Evolutionary conservation across 1,139 yeast genomes (phyloP).

Genomic region (Blastobotrys proliferans): DNA sequence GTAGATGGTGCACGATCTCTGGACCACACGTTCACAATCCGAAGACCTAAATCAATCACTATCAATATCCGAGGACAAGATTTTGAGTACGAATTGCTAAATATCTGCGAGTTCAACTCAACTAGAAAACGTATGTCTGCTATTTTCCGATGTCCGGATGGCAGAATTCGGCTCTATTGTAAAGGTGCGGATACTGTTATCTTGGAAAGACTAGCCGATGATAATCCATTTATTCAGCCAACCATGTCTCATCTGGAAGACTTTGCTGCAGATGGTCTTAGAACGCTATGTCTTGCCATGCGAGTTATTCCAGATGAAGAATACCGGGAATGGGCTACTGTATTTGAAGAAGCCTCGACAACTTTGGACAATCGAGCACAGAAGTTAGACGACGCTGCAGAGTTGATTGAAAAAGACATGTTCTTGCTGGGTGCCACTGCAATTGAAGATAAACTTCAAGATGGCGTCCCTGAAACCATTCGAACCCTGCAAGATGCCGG

Average conservation of each 20-base stretch:
- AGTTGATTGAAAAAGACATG: slow-evolving; percentile 73
- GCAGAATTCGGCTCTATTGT: slow-evolving; percentile 79
- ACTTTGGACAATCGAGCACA: slow-evolving; percentile 70
- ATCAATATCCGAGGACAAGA: slow-evolving; percentile 49
- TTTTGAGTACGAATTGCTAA: slow-evolving; percentile 69
- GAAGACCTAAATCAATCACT: slow-evolving; percentile 81
- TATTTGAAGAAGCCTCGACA: slow-evolving; percentile 77
- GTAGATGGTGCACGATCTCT: slow-evolving; percentile 93
- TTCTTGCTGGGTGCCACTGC: slow-evolving; percentile 95
- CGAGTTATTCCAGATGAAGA: slow-evolving; percentile 78
- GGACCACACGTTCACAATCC: slow-evolving; percentile 78
- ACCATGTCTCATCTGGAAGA: slow-evolving; percentile 90
- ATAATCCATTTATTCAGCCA: slow-evolving; percentile 73
- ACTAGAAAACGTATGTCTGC: slow-evolving; percentile 98
- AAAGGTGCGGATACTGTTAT: slow-evolving; percentile 99
- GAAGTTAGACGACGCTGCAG: slow-evolving; percentile 79
- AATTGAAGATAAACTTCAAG: slow-evolving; percentile 95
- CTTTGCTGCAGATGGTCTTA: slow-evolving; percentile 92
- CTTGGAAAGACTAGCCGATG: slow-evolving; percentile 71
- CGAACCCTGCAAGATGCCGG: slow-evolving; percentile 95
- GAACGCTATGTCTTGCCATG: slow-evolving; percentile 90
- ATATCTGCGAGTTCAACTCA: slow-evolving; percentile 94
- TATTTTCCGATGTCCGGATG: slow-evolving; percentile 90
- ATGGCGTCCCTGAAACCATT: slow-evolving; percentile 97
- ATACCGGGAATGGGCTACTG: slow-evolving; percentile 56